These are phyloP conservation scores for Trametes polyzona DNA, from an alignment of 1,284 basidiomycete species.

Conservation along the genomic window DNA sequence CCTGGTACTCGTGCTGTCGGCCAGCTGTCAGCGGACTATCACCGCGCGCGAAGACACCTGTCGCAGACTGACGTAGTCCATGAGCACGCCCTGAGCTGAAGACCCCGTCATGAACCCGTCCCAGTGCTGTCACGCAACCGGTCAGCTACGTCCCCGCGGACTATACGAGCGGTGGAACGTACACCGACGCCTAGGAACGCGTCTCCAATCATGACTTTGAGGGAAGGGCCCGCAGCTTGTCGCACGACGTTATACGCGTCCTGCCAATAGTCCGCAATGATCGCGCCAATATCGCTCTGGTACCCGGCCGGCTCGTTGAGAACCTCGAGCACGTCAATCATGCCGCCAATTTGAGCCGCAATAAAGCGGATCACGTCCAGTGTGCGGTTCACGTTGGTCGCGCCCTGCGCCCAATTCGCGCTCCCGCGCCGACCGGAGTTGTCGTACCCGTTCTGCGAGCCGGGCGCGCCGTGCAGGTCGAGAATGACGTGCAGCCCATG, in stretches of 20 bases:
- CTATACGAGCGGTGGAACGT: constrained; percentile 14
- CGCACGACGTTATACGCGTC: constrained; percentile 62
- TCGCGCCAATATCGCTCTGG: constrained; percentile 44
- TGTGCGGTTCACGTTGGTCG: constrained; percentile 67
- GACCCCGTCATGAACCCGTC: constrained; percentile 60
- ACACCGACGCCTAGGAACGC: constrained; percentile 68
- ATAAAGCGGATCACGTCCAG: constrained; percentile 66
- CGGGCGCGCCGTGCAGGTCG: constrained; percentile 74
- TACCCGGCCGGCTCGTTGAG: constrained; percentile 69
- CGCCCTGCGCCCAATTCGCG: constrained; percentile 66
- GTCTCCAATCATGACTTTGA: constrained; percentile 74
- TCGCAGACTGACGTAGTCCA: constrained; percentile 55
- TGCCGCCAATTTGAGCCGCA: constrained; percentile 54
- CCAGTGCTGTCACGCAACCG: constrained; percentile 52
- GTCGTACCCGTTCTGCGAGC: constrained; percentile 80
- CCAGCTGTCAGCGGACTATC: neutral
- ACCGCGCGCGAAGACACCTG: too few species aligned
- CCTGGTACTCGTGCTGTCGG: constrained; percentile 75
- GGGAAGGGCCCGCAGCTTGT: constrained; percentile 44
- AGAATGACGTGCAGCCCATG: constrained; percentile 65
- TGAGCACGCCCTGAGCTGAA: constrained; percentile 55
- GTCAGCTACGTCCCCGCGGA: neutral
- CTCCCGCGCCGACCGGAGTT: constrained; percentile 78
- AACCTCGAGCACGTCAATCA: constrained; percentile 64
- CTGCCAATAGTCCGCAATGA: constrained; percentile 54